Percentiles rank a stretch among this genome's conserved stretches.
Evolutionary conservation across 331 rosid species (phyloP).

Genomic region (Saraca asoca): DNA sequence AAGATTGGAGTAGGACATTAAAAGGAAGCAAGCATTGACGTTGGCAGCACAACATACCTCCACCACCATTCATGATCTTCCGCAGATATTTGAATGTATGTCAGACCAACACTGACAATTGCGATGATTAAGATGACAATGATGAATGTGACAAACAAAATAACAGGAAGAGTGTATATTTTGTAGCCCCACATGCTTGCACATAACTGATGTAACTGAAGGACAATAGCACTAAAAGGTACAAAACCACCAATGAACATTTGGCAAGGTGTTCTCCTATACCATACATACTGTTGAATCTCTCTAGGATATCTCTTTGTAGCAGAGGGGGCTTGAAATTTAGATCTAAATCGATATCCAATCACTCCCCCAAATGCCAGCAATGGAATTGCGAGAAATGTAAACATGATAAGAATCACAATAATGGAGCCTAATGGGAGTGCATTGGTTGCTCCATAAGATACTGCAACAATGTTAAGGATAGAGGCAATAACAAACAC

Average conservation of each 20-base stretch:
- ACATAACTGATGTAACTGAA: slow-evolving; percentile 68
- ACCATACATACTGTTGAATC: slow-evolving; percentile 74
- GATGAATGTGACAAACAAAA: slow-evolving; percentile 56
- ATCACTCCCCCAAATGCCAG: slow-evolving; percentile 81
- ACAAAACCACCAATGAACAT: slow-evolving; percentile 83
- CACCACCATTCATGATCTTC: slow-evolving; percentile 92
- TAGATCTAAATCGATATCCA: slow-evolving; percentile 61
- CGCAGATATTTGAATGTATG: slow-evolving; percentile 71
- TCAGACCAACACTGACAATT: slow-evolving; percentile 65
- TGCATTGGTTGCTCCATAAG: slow-evolving; percentile 65
- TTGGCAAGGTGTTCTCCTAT: slow-evolving; percentile 70
- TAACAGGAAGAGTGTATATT: slow-evolving; percentile 69
- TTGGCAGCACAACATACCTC: slow-evolving; percentile 48
- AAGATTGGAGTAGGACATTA: not conserved
- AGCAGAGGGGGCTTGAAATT: slow-evolving; percentile 62
- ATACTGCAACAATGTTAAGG: slow-evolving; percentile 68
- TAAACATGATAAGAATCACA: slow-evolving; percentile 55
- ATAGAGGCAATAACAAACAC: slow-evolving; percentile 54
- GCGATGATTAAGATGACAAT: slow-evolving; percentile 52
- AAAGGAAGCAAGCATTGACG: not conserved
- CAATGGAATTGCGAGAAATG: slow-evolving; percentile 62
- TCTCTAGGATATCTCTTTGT: slow-evolving; percentile 66
- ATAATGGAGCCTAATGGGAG: slow-evolving; percentile 77
- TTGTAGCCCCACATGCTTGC: slow-evolving; percentile 85
- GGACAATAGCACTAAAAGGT: slow-evolving; percentile 64